phyloP scores from a whole-genome alignment of 306 rosid genomes.

The Rubus parviflorus region DNA sequence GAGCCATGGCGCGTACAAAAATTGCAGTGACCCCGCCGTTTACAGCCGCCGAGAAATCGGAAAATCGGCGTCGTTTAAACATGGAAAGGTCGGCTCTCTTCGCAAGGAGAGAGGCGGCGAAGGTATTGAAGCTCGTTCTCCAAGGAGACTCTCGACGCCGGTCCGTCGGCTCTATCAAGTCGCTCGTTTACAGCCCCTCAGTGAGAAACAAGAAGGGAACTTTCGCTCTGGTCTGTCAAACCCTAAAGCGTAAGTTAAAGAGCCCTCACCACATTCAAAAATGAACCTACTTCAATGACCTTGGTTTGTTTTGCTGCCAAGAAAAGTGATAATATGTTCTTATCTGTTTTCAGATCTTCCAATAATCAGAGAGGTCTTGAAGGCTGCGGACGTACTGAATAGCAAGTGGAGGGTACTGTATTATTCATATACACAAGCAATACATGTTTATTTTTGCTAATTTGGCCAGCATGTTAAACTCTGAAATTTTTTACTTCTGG shows the following conservation, averaged over 20 bases:
- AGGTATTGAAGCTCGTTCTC: slow-evolving; percentile 60
- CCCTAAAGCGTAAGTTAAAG: slow-evolving; percentile 69
- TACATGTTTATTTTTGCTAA: not conserved
- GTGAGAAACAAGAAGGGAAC: slow-evolving; percentile 86
- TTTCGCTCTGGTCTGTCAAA: slow-evolving; percentile 76
- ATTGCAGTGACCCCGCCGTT: slow-evolving; percentile 8
- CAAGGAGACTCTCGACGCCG: slow-evolving; percentile 82
- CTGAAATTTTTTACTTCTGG: slow-evolving; percentile 1
- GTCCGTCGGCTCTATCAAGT: slow-evolving; percentile 83
- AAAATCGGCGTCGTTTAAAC: slow-evolving; percentile 35
- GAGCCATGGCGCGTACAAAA: slow-evolving; percentile 30
- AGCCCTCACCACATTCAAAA: not conserved
- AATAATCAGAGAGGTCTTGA: slow-evolving; percentile 63
- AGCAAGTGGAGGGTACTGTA: slow-evolving; percentile 82
- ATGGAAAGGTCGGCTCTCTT: slow-evolving; percentile 80
- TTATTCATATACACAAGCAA: not conserved
- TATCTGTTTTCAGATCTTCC: slow-evolving; percentile 63
- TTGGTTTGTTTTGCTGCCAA: not conserved
- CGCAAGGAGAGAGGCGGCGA: slow-evolving; percentile 86
- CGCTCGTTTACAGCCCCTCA: slow-evolving; percentile 77
- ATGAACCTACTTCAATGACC: not conserved
- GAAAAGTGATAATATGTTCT: not conserved
- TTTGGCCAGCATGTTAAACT: not conserved
- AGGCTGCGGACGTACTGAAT: slow-evolving; percentile 48
- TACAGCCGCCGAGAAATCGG: slow-evolving; percentile 21